phyloP scores from a whole-genome alignment of 306 rosid species.

The Heteromeles arbutifolia region DNA sequence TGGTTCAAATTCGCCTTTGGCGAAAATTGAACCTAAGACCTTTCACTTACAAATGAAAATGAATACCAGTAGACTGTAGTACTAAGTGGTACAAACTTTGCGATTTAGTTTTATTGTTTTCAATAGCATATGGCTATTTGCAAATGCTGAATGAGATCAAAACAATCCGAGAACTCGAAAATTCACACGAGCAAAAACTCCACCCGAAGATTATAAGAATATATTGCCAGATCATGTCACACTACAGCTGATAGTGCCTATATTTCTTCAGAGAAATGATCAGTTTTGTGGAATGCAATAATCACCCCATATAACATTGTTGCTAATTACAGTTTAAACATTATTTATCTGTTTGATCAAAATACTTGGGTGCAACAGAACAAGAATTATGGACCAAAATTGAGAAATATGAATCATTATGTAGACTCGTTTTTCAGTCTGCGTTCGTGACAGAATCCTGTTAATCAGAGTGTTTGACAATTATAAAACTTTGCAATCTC shows the following conservation, averaged over 20 bases:
- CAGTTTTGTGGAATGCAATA: background rate
- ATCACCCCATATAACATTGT: background rate
- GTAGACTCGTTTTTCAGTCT: background rate
- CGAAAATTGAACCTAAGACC: too few relatives aligned
- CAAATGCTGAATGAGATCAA: too few relatives aligned
- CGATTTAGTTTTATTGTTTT: too few relatives aligned
- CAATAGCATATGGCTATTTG: too few relatives aligned
- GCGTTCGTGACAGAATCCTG: background rate
- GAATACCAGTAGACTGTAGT: too few relatives aligned
- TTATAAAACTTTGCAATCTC: background rate
- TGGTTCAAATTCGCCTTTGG: too few relatives aligned
- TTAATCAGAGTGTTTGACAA: background rate
- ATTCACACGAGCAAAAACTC: background rate
- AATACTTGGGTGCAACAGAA: background rate
- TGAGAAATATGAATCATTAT: background rate
- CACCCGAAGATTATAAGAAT: background rate
- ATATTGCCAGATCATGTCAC: too few relatives aligned
- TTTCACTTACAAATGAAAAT: too few relatives aligned
- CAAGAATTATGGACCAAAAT: background rate
- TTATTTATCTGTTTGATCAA: background rate
- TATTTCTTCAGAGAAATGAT: background rate
- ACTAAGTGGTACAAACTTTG: too few relatives aligned
- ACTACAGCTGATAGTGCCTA: background rate
- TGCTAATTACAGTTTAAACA: background rate
- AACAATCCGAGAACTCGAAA: background rate